Percentiles rank a stretch among this genome's conserved stretches.
Evolutionary conservation across 2,329 filamentous ascomycete species (phyloP).

Genomic region (Penicillium glabrum): DNA sequence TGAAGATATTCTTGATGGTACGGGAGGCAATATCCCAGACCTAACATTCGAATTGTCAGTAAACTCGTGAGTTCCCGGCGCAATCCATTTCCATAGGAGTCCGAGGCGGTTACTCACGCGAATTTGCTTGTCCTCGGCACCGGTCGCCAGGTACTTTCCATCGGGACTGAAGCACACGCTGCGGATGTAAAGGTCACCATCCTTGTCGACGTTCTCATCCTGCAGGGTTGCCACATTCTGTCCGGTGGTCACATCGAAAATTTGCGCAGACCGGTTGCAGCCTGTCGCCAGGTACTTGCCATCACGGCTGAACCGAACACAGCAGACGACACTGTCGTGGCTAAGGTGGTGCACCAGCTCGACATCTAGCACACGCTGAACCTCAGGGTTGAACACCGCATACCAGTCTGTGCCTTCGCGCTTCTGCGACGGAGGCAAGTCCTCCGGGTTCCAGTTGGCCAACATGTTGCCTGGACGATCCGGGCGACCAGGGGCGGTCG

Average conservation of each 20-base stretch:
- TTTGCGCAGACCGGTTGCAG: conserved; percentile 98
- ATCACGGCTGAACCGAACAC: conserved; percentile 93
- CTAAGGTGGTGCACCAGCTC: conserved; percentile 89
- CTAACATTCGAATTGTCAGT: conserved; percentile 43
- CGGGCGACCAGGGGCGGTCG: conserved; percentile 40
- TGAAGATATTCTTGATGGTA: conserved; percentile 86
- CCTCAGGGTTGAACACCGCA: conserved; percentile 90
- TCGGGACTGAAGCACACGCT: conserved; percentile 99
- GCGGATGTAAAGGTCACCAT: conserved; percentile 92
- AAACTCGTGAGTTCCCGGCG: conserved; percentile 3
- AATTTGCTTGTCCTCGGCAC: conserved; percentile 96
- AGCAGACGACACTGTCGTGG: conserved; percentile 97
- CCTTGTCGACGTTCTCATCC: conserved; percentile 81
- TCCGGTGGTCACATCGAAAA: conserved; percentile 88
- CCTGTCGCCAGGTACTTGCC: conserved; percentile 95
- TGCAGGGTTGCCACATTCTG: conserved; percentile 87
- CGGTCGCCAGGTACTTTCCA: conserved; percentile 88
- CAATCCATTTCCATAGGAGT: not conserved
- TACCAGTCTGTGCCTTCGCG: conserved; percentile 92
- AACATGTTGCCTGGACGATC: conserved; percentile 66
- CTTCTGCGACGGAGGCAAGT: conserved; percentile 82
- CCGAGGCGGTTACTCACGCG: conserved; percentile 59
- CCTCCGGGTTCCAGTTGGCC: conserved; percentile 82
- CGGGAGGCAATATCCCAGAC: conserved; percentile 90
- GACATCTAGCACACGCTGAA: conserved; percentile 86